Evolutionary conservation across 1,284 basidiomycete species (phyloP).

Genomic region (Ganoderma lingzhi): DNA sequence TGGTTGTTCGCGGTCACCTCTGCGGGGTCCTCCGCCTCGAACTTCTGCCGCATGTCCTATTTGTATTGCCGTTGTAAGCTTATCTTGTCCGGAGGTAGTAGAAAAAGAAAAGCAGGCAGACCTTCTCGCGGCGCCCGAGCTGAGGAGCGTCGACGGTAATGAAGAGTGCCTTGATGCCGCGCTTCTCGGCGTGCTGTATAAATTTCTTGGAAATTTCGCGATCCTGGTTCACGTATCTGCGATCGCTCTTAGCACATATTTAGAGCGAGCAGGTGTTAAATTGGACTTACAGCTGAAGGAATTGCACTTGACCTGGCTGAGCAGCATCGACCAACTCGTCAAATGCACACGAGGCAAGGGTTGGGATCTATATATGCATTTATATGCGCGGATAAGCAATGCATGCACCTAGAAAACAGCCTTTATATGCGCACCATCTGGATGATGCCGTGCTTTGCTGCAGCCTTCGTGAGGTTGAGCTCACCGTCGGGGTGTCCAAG

Average conservation of each 20-base stretch:
- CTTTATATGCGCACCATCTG: conserved; percentile 74
- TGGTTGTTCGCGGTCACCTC: conserved; percentile 48
- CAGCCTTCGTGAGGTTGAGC: conserved; percentile 86
- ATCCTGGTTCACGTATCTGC: conserved; percentile 76
- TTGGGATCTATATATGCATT: conserved; percentile 64
- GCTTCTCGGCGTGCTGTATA: conserved; percentile 84
- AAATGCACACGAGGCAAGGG: conserved; percentile 88
- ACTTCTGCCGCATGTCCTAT: conserved; percentile 94
- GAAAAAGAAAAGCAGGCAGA: background rate
- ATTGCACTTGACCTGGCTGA: conserved; percentile 76
- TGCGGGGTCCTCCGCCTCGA: conserved; percentile 54
- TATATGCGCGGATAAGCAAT: conserved; percentile 23
- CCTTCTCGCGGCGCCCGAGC: conserved; percentile 89
- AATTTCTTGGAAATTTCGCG: conserved; percentile 83
- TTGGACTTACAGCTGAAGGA: conserved; percentile 74
- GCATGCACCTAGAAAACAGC: background rate
- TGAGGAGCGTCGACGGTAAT: conserved; percentile 96
- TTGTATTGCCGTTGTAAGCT: background rate
- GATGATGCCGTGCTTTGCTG: conserved; percentile 81
- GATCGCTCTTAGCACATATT: background rate
- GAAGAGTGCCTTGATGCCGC: conserved; percentile 88
- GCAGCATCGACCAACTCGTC: conserved; percentile 89
- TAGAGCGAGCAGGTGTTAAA: conserved; percentile 63
- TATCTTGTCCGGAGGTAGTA: background rate
- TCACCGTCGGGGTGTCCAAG: conserved; percentile 97